Base-by-base conservation (phyloP, 192 early-diverging fungal genomes). In the Coemansia sp. region DNA sequence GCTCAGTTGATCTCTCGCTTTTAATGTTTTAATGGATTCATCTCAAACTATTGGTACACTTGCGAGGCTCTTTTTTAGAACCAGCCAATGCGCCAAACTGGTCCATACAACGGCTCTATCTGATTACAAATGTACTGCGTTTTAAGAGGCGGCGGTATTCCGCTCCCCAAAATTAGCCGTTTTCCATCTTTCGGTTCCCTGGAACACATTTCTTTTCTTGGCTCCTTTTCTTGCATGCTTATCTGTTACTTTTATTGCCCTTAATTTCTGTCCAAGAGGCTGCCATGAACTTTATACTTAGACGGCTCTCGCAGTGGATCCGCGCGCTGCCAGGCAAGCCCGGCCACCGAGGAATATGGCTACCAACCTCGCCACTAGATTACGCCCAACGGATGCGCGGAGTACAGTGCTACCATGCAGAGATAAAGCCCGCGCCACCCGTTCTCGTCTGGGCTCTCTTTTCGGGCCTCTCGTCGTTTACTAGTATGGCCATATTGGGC, bases 331-430 rank as follows among this genome's bases (percentile, higher is more conserved):
- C 72, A 3, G 75, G 79, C 25, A 67, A 39, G 35, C 75, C 66
- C 7, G 75, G 68, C 3, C 63, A 68, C 13, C 75, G 79, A n/a
- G 50, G 45, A 10, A 43, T 82, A 26, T 70, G 67, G 69, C 23
- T 75, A 0, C 79, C 79, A 9, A 5, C 13, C 4, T 70, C 79
- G 2, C 11, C 45, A 12, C 5, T 13, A 3, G 67, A 73, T 23
- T 82, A 82, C 16, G 11, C 70, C 8, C 37, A 8, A 1, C 79
- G 75, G 1, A 74, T 82, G 70, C 72, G 65, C 37, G 79, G 79
- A 13, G 78, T 63, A 11, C 79, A 82, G 48, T 64, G 59, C 18
- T 77, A 74, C 68, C 34, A 13, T 3, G 48, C 56, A 21, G 69
- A 70, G 14, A 62, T 64, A 12, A 52, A 20, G 31, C 67, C 69